phyloP scores from a whole-genome alignment of 2,329 filamentous ascomycete genomes.

The Pseudogymnoascus sp. region DNA sequence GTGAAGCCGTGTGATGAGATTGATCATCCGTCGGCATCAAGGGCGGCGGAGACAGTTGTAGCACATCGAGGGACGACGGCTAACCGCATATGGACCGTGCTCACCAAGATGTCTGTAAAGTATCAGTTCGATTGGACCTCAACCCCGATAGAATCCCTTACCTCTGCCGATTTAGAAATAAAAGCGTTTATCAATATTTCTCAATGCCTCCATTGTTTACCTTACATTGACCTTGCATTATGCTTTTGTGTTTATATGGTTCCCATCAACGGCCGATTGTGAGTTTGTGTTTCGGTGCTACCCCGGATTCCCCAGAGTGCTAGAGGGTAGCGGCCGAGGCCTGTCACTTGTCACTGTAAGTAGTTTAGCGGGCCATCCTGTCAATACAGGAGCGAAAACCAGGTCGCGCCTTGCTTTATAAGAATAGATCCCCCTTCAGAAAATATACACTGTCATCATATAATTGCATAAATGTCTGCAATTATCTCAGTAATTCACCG shows the following conservation, averaged over 20 bases:
- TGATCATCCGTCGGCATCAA: background rate
- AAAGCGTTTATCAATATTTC: background rate
- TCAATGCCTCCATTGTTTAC: background rate
- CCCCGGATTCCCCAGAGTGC: slow-evolving; percentile 3
- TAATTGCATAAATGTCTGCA: background rate
- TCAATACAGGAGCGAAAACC: background rate
- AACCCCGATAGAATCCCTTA: background rate
- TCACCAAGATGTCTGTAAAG: slow-evolving; percentile 1
- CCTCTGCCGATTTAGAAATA: background rate
- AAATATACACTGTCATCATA: background rate
- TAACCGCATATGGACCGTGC: slow-evolving; percentile 1
- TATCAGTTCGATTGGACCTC: background rate
- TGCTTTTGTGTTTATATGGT: background rate
- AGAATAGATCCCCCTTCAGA: background rate
- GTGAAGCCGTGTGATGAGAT: background rate
- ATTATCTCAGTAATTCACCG: background rate
- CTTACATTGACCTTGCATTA: background rate
- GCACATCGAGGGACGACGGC: background rate
- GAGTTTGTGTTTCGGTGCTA: background rate
- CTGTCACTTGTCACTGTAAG: slow-evolving; percentile 6
- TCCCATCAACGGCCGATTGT: background rate
- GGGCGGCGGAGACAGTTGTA: slow-evolving; percentile 3
- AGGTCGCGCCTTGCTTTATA: background rate
- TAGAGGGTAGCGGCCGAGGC: slow-evolving; percentile 5
- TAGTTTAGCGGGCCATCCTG: background rate